Conservation (phyloP, 257 asterid species). For the Scutellaria baicalensis region DNA sequence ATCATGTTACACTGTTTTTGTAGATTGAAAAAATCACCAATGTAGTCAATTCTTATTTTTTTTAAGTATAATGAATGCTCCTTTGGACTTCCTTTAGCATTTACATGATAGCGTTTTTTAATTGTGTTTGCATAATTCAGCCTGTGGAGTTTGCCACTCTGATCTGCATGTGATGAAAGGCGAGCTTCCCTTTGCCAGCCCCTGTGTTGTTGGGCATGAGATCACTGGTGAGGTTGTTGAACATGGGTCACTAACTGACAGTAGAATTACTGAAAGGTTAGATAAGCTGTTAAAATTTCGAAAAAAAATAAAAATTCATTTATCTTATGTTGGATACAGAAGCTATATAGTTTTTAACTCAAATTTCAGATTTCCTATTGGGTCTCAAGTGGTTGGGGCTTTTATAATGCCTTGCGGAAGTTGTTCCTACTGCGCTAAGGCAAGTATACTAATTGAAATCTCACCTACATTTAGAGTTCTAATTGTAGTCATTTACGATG, state of each 20-base stretch:
- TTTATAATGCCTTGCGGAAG: conserved; percentile 98
- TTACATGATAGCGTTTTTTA: not conserved
- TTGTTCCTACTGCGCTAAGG: conserved; percentile 94
- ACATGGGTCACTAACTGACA: conserved; percentile 76
- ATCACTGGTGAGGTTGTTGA: conserved; percentile 97
- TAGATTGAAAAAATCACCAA: not conserved
- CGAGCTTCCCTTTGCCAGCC: conserved; percentile 89
- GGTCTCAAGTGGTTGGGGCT: conserved; percentile 91
- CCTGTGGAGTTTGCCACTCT: conserved; percentile 99
- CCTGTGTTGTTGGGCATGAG: conserved; percentile 96
- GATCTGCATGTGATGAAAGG: conserved; percentile 97
- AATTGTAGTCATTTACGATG: not conserved
- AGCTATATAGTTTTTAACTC: not conserved
- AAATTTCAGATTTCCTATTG: conserved; percentile 61
- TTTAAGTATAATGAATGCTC: not conserved
- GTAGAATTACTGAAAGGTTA: conserved; percentile 62
- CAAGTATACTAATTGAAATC: conserved; percentile 22
- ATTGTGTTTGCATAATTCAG: conserved; percentile 39
- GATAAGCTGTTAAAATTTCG: not conserved
- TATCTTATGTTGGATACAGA: not conserved
- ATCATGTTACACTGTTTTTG: not conserved
- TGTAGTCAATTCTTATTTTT: not conserved
- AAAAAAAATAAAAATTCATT: not conserved
- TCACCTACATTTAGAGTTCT: conserved; percentile 9
- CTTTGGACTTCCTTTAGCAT: not conserved